These are phyloP conservation scores for Phyllostachys edulis DNA, from an alignment of 176 grass and related monocot species.

Conservation along the genomic window DNA sequence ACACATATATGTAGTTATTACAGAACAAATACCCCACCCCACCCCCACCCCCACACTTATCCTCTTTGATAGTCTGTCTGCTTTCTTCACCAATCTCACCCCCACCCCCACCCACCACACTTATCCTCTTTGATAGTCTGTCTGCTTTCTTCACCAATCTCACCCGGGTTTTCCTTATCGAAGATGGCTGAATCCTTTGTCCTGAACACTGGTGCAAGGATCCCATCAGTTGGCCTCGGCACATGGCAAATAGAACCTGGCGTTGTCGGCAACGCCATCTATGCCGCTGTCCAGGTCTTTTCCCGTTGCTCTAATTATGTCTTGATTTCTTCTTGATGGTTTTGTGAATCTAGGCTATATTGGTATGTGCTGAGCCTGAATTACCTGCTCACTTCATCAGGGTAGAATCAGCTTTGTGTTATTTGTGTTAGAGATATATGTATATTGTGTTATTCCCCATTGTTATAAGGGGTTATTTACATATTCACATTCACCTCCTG, in stretches of 20 bases:
- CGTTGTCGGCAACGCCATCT: slow-evolving; percentile 28
- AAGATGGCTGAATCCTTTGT: slow-evolving; percentile 42
- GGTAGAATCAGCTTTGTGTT: background rate
- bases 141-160: background rate
- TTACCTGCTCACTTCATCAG: background rate
- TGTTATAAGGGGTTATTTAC: no score
- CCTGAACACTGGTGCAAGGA: slow-evolving; percentile 56
- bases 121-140: no score
- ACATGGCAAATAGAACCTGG: slow-evolving; percentile 47
- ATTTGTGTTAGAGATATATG: no score
- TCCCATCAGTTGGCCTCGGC: slow-evolving; percentile 58
- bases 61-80: background rate
- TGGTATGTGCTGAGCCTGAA: background rate
- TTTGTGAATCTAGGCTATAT: background rate
- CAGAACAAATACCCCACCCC: background rate
- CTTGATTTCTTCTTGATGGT: slow-evolving; percentile 4
- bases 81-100: no score
- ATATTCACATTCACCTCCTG: no score
- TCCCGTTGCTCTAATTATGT: background rate
- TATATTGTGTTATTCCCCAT: no score
- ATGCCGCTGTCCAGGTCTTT: slow-evolving; percentile 62
- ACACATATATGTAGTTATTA: background rate
- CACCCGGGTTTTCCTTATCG: background rate
- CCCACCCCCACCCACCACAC: no score
- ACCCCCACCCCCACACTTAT: background rate